Percentiles rank a stretch among this genome's conserved stretches.
Evolutionary conservation across 1,139 yeast species (phyloP).

Genomic region (Candida sanyaensis): DNA sequence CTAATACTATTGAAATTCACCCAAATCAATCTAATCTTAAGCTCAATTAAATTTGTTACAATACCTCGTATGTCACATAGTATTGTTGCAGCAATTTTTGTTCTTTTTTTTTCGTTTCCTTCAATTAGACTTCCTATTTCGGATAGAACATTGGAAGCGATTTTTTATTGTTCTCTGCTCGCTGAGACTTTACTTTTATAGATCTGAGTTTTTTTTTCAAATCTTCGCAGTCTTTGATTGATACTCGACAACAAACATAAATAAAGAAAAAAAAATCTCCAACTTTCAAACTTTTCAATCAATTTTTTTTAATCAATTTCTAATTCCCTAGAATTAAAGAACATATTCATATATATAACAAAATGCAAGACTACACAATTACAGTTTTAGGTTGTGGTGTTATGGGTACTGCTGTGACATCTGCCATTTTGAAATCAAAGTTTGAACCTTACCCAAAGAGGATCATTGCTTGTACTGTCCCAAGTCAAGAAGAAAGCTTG

Average conservation of each 20-base stretch:
- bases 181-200: constrained; percentile 1
- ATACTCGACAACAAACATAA: too few relatives aligned
- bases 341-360: background rate
- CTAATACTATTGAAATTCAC: too few relatives aligned
- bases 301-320: background rate
- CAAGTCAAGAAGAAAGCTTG: constrained; percentile 29
- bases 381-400: constrained; percentile 92
- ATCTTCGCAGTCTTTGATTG: background rate
- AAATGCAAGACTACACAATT: constrained; percentile 57
- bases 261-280: background rate
- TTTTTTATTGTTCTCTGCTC: background rate
- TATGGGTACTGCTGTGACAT: constrained; percentile 94
- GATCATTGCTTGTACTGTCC: constrained; percentile 75
- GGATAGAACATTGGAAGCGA: background rate
- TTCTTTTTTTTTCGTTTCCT: background rate
- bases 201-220: background rate
- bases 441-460: constrained; percentile 64
- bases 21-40: too few relatives aligned
- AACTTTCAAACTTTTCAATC: background rate
- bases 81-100: background rate
- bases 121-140: constrained; percentile 8
- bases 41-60: too few relatives aligned
- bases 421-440: constrained; percentile 62
- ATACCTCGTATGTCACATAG: too few relatives aligned
- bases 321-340: background rate